Percentiles rank a stretch among this genome's conserved stretches.
phyloP scores from a whole-genome alignment of 2,329 filamentous ascomycete species.

The Chaetomium sp. region DNA sequence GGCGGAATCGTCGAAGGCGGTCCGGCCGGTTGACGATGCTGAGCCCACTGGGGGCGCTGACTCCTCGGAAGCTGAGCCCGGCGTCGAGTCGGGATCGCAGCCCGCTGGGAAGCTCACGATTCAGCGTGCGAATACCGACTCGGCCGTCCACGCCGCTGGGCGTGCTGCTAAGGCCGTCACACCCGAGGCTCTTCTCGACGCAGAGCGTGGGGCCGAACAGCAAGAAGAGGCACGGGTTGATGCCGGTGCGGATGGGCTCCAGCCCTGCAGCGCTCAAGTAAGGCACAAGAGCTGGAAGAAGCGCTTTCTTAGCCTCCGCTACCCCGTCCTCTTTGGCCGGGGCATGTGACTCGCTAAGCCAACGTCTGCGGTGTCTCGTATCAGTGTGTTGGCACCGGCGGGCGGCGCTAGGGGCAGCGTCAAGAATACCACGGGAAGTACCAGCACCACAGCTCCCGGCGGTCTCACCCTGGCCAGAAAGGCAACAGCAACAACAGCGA shows the following conservation, averaged over 20 bases:
- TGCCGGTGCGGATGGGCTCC: slow-evolving; percentile 1
- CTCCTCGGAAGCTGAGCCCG: slow-evolving; percentile 17
- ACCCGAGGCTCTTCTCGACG: slow-evolving; percentile 6
- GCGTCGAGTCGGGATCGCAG: slow-evolving; percentile 15
- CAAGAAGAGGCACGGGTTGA: slow-evolving; percentile 9
- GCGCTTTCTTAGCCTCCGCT: slow-evolving; percentile 19
- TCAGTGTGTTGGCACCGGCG: slow-evolving; percentile 10
- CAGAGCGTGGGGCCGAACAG: slow-evolving; percentile 12
- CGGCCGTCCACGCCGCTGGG: slow-evolving; percentile 9
- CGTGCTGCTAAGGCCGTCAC: slow-evolving; percentile 1
- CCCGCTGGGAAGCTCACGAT: slow-evolving; percentile 18
- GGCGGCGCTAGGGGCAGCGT: background rate
- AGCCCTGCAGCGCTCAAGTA: slow-evolving; percentile 14
- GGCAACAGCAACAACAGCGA: too few relatives aligned
- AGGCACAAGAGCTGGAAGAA: slow-evolving; percentile 20
- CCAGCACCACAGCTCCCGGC: too few relatives aligned
- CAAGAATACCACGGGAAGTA: background rate
- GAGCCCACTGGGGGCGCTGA: slow-evolving; percentile 21
- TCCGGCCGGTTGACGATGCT: slow-evolving; percentile 18
- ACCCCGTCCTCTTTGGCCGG: slow-evolving; percentile 19
- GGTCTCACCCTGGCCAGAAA: too few relatives aligned
- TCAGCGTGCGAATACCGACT: slow-evolving; percentile 7
- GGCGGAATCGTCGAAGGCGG: slow-evolving; percentile 6
- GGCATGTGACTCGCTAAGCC: slow-evolving; percentile 21
- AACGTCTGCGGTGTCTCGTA: slow-evolving; percentile 5